phyloP scores from a whole-genome alignment of 2,329 filamentous ascomycete species.

The Paracoccidioides brasiliensis region DNA sequence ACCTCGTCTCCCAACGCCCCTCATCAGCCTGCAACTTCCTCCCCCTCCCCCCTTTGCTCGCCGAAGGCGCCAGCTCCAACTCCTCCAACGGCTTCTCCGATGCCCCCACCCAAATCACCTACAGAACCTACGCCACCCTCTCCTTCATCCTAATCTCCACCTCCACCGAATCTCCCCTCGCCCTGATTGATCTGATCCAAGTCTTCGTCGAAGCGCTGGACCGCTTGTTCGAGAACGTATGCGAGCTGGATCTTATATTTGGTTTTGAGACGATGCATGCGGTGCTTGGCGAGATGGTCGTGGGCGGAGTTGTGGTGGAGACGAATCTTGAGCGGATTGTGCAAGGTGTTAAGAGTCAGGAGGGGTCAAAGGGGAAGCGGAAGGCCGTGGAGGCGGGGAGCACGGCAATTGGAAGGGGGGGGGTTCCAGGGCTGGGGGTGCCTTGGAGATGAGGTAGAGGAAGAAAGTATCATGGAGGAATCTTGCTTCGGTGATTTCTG shows the following conservation, averaged over 20 bases:
- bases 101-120: constrained; percentile 87
- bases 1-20: constrained; percentile 81
- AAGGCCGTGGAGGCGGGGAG: constrained; percentile 33
- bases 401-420: constrained; percentile 23
- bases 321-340: constrained; percentile 82
- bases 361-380: constrained; percentile 31
- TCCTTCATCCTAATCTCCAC: constrained; percentile 98
- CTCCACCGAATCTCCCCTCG: constrained; percentile 87
- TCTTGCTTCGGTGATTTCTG: neutral
- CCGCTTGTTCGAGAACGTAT: constrained; percentile 93
- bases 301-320: constrained; percentile 88
- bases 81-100: constrained; percentile 55
- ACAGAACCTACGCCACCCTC: constrained; percentile 94
- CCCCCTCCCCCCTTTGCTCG: constrained; percentile 55
- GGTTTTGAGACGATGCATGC: constrained; percentile 97
- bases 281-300: constrained; percentile 82
- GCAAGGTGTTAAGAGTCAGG: constrained; percentile 55
- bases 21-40: constrained; percentile 95
- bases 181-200: constrained; percentile 90
- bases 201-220: constrained; percentile 96
- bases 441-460: constrained; percentile 26
- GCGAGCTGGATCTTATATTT: constrained; percentile 95
- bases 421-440: constrained; percentile 26
- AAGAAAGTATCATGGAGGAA: too few relatives aligned
- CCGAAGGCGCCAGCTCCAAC: constrained; percentile 37